Conservation (phyloP, 495 filamentous ascomycete genomes). For the Sporormia fimetaria region DNA sequence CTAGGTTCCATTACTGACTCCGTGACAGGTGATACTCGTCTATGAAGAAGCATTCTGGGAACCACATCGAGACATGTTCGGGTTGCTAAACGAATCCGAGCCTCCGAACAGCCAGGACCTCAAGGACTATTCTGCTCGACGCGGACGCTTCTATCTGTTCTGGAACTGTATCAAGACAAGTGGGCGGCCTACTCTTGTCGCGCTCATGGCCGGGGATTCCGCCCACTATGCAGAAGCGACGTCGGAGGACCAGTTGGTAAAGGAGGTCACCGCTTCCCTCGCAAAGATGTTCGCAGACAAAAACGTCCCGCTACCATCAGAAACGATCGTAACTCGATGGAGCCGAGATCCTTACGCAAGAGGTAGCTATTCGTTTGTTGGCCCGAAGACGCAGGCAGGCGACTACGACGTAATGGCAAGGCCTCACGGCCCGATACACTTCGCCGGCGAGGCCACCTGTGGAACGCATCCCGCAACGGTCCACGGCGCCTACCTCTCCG, state of each 20-base stretch:
- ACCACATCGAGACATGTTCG: constrained; percentile 83
- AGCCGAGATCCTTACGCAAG: constrained; percentile 74
- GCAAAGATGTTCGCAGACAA: constrained; percentile 51
- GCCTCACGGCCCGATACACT: constrained; percentile 76
- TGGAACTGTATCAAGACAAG: constrained; percentile 89
- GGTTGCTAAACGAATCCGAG: constrained; percentile 65
- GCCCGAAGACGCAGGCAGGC: constrained; percentile 61
- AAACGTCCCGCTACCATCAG: constrained; percentile 60
- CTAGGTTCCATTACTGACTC: constrained; percentile 8
- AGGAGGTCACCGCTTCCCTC: constrained; percentile 68
- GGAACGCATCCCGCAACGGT: constrained; percentile 94
- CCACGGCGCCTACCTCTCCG: constrained; percentile 91
- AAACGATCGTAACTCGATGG: constrained; percentile 93
- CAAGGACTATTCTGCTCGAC: constrained; percentile 49
- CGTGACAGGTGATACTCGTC: constrained; percentile 57
- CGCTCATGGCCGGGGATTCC: constrained; percentile 94
- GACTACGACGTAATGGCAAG: constrained; percentile 93
- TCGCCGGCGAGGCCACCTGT: constrained; percentile 93
- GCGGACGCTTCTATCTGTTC: constrained; percentile 90
- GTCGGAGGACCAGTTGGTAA: constrained; percentile 58
- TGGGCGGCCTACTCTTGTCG: constrained; percentile 75
- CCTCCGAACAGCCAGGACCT: constrained; percentile 43
- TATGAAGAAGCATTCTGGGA: constrained; percentile 92
- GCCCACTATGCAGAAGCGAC: constrained; percentile 73
- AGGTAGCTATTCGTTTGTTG: constrained; percentile 90